Conservation (phyloP, 345 rosid genomes). For the Populus pruinosa region DNA sequence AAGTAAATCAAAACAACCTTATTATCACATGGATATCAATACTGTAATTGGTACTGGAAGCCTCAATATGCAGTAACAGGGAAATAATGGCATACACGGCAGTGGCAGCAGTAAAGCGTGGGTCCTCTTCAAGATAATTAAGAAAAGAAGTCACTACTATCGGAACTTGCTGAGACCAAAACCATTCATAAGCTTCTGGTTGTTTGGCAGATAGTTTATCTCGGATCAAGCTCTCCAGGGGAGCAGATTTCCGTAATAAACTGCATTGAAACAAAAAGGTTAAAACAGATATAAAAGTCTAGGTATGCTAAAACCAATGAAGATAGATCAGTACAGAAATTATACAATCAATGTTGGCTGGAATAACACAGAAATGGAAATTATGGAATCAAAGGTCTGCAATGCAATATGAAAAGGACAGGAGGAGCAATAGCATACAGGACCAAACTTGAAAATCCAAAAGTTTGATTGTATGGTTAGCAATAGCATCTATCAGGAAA, state of each 20-base stretch:
- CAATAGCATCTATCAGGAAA: neutral
- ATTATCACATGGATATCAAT: constrained; percentile 14
- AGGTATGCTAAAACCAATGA: constrained; percentile 6
- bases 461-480: neutral
- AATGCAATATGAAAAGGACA: neutral
- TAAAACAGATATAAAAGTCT: constrained; percentile 6
- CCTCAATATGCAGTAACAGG: constrained; percentile 15
- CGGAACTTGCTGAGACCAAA: constrained; percentile 80
- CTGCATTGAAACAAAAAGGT: constrained; percentile 44
- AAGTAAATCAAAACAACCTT: constrained; percentile 21
- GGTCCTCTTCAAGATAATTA: constrained; percentile 59
- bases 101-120: constrained; percentile 55
- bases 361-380: neutral
- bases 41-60: neutral
- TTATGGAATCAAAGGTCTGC: neutral
- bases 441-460: neutral
- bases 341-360: neutral
- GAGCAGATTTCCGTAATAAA: constrained; percentile 69
- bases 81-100: constrained; percentile 41
- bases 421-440: neutral
- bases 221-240: constrained; percentile 76
- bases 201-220: constrained; percentile 74
- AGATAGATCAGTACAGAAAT: neutral
- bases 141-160: constrained; percentile 54
- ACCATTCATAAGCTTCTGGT: constrained; percentile 72